phyloP scores from a whole-genome alignment of 2,329 filamentous ascomycete species.

The Curvularia eragrostidis region DNA sequence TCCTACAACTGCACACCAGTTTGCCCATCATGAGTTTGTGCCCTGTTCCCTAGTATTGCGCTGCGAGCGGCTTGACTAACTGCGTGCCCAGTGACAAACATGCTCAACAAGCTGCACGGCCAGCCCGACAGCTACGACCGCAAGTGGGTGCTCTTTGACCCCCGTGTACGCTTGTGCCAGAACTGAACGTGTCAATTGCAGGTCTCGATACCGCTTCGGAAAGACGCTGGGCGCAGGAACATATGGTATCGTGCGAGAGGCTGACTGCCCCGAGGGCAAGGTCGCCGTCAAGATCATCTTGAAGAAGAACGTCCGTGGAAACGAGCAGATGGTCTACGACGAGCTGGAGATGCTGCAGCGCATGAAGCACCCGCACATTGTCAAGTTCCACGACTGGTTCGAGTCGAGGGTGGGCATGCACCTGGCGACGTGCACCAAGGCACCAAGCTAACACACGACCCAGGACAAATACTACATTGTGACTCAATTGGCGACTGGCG shows the following conservation, averaged over 20 bases:
- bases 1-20: conserved; percentile 31
- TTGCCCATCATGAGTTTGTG: conserved; percentile 47
- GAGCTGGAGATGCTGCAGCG: conserved; percentile 92
- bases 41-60: conserved; percentile 17
- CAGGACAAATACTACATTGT: conserved; percentile 99
- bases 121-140: conserved; percentile 99
- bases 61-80: conserved; percentile 22
- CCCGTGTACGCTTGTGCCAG: conserved; percentile 26
- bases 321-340: conserved; percentile 98
- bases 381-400: conserved; percentile 98
- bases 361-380: conserved; percentile 92
- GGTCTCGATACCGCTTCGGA: conserved; percentile 88
- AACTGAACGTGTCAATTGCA: conserved; percentile 53
- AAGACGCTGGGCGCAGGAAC: conserved; percentile 94
- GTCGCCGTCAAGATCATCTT: conserved; percentile 98
- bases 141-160: conserved; percentile 68
- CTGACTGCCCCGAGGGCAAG: conserved; percentile 81
- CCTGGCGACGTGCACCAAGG: background rate
- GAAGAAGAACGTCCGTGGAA: conserved; percentile 98
- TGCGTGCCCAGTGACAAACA: conserved; percentile 71
- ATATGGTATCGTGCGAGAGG: conserved; percentile 97
- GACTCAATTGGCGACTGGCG: conserved; percentile 92
- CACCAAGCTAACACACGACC: conserved; percentile 28
- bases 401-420: conserved; percentile 79
- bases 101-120: conserved; percentile 95